Evolutionary conservation across 352 stramenopile genomes (phyloP).

Genomic region (Phytopythium boreale): DNA sequence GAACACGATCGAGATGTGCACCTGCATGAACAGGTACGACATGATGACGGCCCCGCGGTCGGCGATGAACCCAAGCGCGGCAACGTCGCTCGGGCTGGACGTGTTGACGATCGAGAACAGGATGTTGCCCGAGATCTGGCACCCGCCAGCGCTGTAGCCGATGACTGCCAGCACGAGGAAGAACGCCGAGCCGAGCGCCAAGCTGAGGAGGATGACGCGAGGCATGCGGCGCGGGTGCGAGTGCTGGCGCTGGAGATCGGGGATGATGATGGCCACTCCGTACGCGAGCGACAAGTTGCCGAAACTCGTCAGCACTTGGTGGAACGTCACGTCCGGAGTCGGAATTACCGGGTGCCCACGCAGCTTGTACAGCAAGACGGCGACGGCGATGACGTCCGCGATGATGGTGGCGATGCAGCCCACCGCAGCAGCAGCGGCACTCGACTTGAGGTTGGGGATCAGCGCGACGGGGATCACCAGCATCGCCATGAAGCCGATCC

Average conservation of each 20-base stretch:
- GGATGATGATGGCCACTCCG: slow-evolving; percentile 29
- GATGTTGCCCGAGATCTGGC: slow-evolving; percentile 35
- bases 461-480: slow-evolving; percentile 26
- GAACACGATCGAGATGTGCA: slow-evolving; percentile 46
- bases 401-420: slow-evolving; percentile 30
- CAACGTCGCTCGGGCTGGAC: slow-evolving; percentile 15
- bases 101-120: slow-evolving; percentile 34
- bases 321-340: slow-evolving; percentile 24
- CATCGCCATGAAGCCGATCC: slow-evolving; percentile 38
- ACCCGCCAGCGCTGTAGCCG: slow-evolving; percentile 35
- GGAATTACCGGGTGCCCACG: slow-evolving; percentile 23
- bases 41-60: slow-evolving; percentile 27
- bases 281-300: slow-evolving; percentile 36
- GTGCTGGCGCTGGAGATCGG: slow-evolving; percentile 35
- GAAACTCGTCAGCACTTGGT: slow-evolving; percentile 29
- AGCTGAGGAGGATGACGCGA: slow-evolving; percentile 35
- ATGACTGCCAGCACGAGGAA: slow-evolving; percentile 38
- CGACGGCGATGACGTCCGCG: slow-evolving; percentile 26
- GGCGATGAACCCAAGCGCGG: slow-evolving; percentile 20
- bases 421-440: slow-evolving; percentile 20
- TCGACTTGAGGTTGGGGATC: slow-evolving; percentile 29
- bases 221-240: slow-evolving; percentile 45
- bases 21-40: slow-evolving; percentile 34
- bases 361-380: slow-evolving; percentile 26
- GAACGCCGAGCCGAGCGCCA: slow-evolving; percentile 34